Evolutionary conservation across 441 rosid genomes (phyloP).

Genomic region (Populus hybrid): DNA sequence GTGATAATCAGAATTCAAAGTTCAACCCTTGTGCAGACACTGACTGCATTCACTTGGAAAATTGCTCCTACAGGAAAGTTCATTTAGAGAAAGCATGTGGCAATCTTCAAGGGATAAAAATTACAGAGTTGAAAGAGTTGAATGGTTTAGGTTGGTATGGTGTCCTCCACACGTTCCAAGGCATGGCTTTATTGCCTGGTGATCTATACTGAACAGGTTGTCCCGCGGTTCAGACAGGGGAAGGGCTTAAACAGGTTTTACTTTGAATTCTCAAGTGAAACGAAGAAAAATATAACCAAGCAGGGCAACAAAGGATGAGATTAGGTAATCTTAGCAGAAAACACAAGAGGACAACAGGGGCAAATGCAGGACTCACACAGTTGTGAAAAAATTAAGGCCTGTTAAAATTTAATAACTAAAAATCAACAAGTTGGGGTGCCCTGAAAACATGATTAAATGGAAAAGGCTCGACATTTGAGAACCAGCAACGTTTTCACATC

Average conservation of each 20-base stretch:
- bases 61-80: background rate
- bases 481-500: background rate
- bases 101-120: background rate
- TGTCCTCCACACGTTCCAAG: background rate
- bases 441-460: background rate
- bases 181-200: background rate
- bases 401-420: background rate
- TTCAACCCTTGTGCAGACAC: background rate
- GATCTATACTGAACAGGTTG: background rate
- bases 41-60: background rate
- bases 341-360: background rate
- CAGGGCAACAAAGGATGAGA: background rate
- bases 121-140: background rate
- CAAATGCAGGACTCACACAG: background rate
- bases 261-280: too few relatives aligned
- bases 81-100: background rate
- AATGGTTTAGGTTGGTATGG: background rate
- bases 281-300: too few relatives aligned
- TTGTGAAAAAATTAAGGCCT: background rate
- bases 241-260: background rate
- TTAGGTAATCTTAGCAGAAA: background rate
- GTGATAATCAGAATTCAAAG: background rate
- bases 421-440: too few relatives aligned
- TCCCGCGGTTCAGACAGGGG: background rate
- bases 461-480: background rate